Evolutionary conservation across 352 stramenopile genomes (phyloP), one percentile per base, ranked within the genome.

Genomic region (Globisporangium takayamanum): DNA sequence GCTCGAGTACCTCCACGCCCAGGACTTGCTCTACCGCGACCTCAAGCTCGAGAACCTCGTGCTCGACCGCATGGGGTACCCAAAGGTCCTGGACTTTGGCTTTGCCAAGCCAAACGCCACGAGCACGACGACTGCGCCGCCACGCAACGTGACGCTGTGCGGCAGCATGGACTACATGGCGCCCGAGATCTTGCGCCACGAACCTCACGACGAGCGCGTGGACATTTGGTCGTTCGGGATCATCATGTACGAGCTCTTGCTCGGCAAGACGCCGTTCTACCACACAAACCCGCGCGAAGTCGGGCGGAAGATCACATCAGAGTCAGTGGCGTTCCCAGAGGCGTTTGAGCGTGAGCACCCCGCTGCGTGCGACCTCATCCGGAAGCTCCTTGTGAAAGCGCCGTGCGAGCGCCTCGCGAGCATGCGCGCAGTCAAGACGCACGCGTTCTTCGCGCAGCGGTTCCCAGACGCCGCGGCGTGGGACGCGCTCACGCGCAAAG

Each of bases 41-140:
- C 67, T 97, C n/a, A 97, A 97, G 66, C 77, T 90, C 10, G 88
- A 97, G 64, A 97, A 96, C 62, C 60, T 96, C 12, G 76, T 96
- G 42, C 66, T 96, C 25, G 84, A 98, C 68, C 59, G 67, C 7
- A 70, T 75, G 36, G 95, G 96, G 18, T 98, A 98, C 74, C 70
- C 76, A 25, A 90, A 93, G 48, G 57, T 93, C 28, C 48, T 92
- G 20, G 84, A 94, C 56, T 93, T 92, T 71, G 80, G 80, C 10
- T 88, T 92, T 22, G 71, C 80, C 44, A 92, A 92, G 67, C 67
- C 54, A 5, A 78, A 86, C 41, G 78, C 78, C 0, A 66, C 74
- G 16, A 48, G 20, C 37, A 75, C 66, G 22, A 68, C 76, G 16
- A 60, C 41, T 14, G 41, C 14, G 15, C 14, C 18, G 15, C 41